Base-by-base conservation (phyloP, 2,329 filamentous ascomycete species). In the Coleophoma eucalyptorum region DNA sequence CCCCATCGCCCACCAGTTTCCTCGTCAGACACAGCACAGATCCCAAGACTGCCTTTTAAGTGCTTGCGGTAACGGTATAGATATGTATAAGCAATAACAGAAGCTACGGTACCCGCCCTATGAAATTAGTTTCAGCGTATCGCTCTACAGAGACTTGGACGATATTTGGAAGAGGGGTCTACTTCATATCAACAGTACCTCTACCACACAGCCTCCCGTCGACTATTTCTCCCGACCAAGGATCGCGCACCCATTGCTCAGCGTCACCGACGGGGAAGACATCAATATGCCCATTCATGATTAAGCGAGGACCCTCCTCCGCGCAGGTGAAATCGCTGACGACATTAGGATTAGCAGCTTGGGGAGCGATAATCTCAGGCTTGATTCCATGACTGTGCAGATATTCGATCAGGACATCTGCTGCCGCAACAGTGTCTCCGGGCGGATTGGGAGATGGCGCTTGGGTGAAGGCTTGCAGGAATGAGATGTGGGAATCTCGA, bases 201-300 rank as follows among this genome's bases (percentile, higher is more conserved):
- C 70, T 59, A 2, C 71, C 70, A 52, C 68, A 62, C 16, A 73
- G 58, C 10, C 61, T 58, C 4, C 61, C 59, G 7, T 62, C 60
- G 19, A 65, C 61, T 7, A 67, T 58, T 20, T 69, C 58, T 12
- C 69, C 68, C 12, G 69, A 69, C 59, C 65, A 73, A 3, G 72
- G 65, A 41, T 65, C 60, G 20, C 62, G 57, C 12, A 65, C 51
- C 69, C 69, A 72, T n/a, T 65, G 58, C 7, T 60, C 52, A 1
- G 60, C 56, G 19, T 65, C 63, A 1, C 62, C 65, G 0, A 67
- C 67, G 0, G 71, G 70, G 44, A 72, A 73, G 3, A 68, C 66
- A 45, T 73, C 71, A 12, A 73, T 69, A 50, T 73, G 71, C 4
- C 71, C 69, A 49, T 74, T 73, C 37, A 74, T 55, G 3, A 71